A percentile compares a stretch with the other conserved stretches of the same genome.
phyloP scores from a whole-genome alignment of 2,329 filamentous ascomycete species.

The Pochonia chlamydosporia region DNA sequence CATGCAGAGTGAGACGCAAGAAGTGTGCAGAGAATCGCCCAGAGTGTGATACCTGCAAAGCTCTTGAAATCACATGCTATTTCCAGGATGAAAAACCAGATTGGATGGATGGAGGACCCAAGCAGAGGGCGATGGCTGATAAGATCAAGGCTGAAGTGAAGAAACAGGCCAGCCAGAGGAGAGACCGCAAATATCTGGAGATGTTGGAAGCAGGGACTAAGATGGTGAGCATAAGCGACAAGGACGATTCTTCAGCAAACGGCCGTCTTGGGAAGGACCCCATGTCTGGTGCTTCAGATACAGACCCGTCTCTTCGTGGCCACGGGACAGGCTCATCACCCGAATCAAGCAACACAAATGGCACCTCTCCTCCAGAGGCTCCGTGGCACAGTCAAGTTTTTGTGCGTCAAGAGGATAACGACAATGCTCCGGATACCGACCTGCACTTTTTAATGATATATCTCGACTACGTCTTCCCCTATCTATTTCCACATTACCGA shows the following conservation, averaged over 20 bases:
- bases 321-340: slow-evolving; percentile 20
- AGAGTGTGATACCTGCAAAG: slow-evolving; percentile 42
- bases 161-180: slow-evolving; percentile 42
- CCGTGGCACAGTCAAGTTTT: slow-evolving; percentile 27
- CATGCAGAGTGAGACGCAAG: slow-evolving; percentile 54
- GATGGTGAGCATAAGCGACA: slow-evolving; percentile 17
- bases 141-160: slow-evolving; percentile 53
- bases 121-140: slow-evolving; percentile 45
- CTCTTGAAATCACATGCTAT: slow-evolving; percentile 51
- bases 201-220: slow-evolving; percentile 30
- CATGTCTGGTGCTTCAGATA: slow-evolving; percentile 21
- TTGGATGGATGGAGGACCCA: slow-evolving; percentile 50
- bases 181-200: slow-evolving; percentile 43
- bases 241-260: slow-evolving; percentile 9
- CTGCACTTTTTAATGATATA: slow-evolving; percentile 50
- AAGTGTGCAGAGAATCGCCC: slow-evolving; percentile 53
- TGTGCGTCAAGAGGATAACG: slow-evolving; percentile 15
- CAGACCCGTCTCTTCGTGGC: slow-evolving; percentile 17
- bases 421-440: slow-evolving; percentile 20
- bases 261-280: slow-evolving; percentile 4
- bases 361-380: slow-evolving; percentile 23
- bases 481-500: slow-evolving; percentile 58
- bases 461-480: slow-evolving; percentile 56
- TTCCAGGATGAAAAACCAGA: slow-evolving; percentile 46
- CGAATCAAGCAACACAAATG: slow-evolving; percentile 23